Conservation (phyloP, 257 asterid genomes). For the Knoxia roxburghii region DNA sequence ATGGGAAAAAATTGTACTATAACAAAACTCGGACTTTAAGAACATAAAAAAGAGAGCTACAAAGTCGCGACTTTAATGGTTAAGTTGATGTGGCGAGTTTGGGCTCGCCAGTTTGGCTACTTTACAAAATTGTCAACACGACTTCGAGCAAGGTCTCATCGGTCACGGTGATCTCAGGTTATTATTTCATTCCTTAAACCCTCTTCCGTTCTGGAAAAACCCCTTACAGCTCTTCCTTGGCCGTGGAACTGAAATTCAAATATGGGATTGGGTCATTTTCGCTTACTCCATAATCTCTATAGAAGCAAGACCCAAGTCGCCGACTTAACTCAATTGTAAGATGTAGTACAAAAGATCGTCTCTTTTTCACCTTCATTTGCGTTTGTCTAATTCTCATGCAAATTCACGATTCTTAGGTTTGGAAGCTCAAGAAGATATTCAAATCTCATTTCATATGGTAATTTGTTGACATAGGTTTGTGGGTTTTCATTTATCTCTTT, state of each 20-base stretch:
- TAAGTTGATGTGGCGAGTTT: no score
- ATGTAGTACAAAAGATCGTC: not conserved
- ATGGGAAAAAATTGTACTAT: no score
- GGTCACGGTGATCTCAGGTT: no score
- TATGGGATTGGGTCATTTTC: conserved; percentile 24
- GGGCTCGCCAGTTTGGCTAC: not conserved
- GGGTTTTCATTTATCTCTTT: not conserved
- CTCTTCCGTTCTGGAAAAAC: not conserved
- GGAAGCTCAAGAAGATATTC: conserved; percentile 29
- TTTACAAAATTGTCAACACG: not conserved
- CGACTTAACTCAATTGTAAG: conserved; percentile 24
- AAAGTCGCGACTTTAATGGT: no score
- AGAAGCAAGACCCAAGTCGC: conserved; percentile 15
- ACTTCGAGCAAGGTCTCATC: not conserved
- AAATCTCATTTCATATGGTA: conserved; percentile 22
- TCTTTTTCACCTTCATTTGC: conserved; percentile 2
- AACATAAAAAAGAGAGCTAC: no score
- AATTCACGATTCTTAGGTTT: conserved; percentile 15
- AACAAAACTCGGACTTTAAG: no score
- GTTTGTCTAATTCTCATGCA: not conserved
- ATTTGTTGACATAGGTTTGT: not conserved
- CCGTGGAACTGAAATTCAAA: not conserved
- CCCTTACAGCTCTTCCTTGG: not conserved
- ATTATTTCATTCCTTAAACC: not conserved
- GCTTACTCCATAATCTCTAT: conserved; percentile 19